Evolutionary conservation across 1,139 yeast genomes (phyloP).

Genomic region (Pneumocystis wakefieldiae): DNA sequence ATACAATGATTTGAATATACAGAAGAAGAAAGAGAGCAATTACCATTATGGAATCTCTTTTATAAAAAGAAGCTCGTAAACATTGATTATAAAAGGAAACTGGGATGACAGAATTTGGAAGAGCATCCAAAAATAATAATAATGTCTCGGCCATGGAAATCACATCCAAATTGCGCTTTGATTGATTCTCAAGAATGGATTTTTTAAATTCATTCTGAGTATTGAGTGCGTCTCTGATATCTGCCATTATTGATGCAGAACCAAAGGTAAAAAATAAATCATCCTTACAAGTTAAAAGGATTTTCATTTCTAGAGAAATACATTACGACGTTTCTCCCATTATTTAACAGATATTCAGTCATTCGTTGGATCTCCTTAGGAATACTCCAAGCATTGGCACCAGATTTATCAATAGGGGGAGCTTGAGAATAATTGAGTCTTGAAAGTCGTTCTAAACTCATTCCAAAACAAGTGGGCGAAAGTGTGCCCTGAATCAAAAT

Average conservation of each 20-base stretch:
- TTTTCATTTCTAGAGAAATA: neutral
- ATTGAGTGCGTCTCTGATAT: conserved; percentile 6
- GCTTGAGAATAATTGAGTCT: neutral
- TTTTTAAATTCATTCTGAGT: neutral
- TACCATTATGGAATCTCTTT: neutral
- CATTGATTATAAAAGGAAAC: conserved; percentile 1
- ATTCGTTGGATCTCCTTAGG: conserved; percentile 7
- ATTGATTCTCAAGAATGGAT: neutral
- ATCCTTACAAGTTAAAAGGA: neutral
- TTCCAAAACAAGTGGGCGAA: conserved; percentile 9
- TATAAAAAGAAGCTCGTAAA: neutral
- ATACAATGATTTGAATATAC: neutral
- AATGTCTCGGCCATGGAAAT: conserved; percentile 3
- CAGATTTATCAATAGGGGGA: neutral
- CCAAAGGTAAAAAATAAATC: neutral
- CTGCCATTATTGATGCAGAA: neutral
- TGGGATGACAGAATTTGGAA: conserved; percentile 5
- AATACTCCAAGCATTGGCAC: neutral
- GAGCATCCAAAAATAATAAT: conserved; percentile 1
- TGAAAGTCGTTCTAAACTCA: conserved; percentile 4
- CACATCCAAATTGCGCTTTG: neutral
- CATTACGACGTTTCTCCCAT: neutral
- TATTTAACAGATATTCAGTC: conserved; percentile 5
- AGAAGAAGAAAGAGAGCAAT: neutral
- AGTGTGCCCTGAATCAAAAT: conserved; percentile 5